Base-by-base conservation (phyloP, 305 asterid species). In the Plantago lanceolata region DNA sequence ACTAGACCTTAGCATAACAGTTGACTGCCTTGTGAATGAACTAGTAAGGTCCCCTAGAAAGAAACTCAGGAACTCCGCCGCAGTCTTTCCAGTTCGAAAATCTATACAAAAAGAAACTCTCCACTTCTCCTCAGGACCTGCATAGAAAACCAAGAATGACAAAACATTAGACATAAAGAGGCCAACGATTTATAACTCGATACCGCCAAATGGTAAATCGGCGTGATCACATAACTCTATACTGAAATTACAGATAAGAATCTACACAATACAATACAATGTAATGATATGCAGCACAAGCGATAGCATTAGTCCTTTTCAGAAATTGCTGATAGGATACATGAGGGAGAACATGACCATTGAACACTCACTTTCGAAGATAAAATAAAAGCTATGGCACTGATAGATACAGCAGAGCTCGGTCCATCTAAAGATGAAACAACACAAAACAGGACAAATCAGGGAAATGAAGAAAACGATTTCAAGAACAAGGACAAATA, bases 101-200 rank as follows among this genome's bases (percentile, higher is more conserved):
- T 56, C 37, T 66, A 66, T 70, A 57, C 24, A 57, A 66, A 72
- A 48, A 35, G 33, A 51, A 35, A 56, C 19, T 24, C 56, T 72
- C 71, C 65, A 47, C 78, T 65, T 68, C 71, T 45, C 67, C 76
- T 59, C 56, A 63, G 70, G 66, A 69, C 78, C 83, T 71, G 77
- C 69, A 52, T 15, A 68, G 49, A 31, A 57, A 65, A 59, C 13
- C 62, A 19, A 55, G n/a, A 65, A 58, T 31, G 63, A 19, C 45
- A 18, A 43, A 49, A 19, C 31, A n/a, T 64, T 17, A 59, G n/a
- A 24, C 28, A 37, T 19, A 37, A 58, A 19, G 13, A 35, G 44
- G 44, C 9, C 44, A 2, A 35, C 7, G 8, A 4, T 35, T 13
- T 35, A 7, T 35, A 35, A 35, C 44, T 35, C 44, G 12, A 35